Conservation (phyloP, 139 green algal species). For the Yamagishiella unicocca region DNA sequence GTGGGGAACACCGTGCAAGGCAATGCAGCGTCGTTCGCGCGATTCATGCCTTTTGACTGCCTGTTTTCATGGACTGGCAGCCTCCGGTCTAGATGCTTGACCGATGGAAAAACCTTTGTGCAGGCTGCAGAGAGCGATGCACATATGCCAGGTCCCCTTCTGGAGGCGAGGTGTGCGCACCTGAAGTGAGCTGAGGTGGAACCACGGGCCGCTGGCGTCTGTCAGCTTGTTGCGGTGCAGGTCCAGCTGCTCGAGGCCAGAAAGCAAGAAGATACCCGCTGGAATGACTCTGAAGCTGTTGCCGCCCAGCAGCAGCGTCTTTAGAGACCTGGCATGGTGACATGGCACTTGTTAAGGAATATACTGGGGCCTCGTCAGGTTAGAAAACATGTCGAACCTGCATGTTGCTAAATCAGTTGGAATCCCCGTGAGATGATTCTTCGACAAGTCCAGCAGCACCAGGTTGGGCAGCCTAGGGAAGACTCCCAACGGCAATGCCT, state of each 20-base stretch:
- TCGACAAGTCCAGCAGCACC: slow-evolving; percentile 5
- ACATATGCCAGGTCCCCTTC: too few relatives aligned
- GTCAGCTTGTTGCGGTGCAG: slow-evolving; percentile 21
- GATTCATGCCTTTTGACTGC: too few relatives aligned
- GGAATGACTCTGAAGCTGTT: slow-evolving; percentile 16
- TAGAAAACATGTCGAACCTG: neutral
- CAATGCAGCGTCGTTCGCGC: too few relatives aligned
- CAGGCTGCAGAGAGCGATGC: too few relatives aligned
- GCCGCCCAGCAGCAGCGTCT: neutral
- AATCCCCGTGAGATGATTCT: neutral
- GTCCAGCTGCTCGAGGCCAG: slow-evolving; percentile 10
- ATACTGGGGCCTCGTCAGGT: too few relatives aligned
- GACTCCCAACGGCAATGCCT: slow-evolving; percentile 9
- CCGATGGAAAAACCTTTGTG: too few relatives aligned
- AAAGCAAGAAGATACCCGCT: neutral
- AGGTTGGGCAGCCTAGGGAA: slow-evolving; percentile 35
- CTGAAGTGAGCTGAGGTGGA: slow-evolving; percentile 23
- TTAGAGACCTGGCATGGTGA: neutral
- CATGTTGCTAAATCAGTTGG: slow-evolving; percentile 33
- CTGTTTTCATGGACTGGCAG: too few relatives aligned
- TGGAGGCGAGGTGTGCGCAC: neutral
- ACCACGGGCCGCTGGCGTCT: neutral
- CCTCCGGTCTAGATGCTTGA: too few relatives aligned
- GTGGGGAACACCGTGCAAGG: too few relatives aligned
- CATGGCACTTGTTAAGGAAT: too few relatives aligned